phyloP scores from a whole-genome alignment of 306 rosid species.

The Carpinus fangiana region DNA sequence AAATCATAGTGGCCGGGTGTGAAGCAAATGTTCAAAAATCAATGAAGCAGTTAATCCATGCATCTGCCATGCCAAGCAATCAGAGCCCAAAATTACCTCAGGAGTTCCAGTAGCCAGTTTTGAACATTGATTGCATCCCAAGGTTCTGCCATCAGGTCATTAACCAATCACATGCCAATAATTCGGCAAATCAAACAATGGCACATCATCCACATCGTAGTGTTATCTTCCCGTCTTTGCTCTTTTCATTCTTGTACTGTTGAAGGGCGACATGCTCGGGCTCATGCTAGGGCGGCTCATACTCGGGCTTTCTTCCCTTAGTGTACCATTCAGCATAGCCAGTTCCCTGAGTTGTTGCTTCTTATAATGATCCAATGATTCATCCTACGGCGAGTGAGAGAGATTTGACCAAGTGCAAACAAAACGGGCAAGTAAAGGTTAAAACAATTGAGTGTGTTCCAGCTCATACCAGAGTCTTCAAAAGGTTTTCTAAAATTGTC shows the following conservation, averaged over 20 bases:
- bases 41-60: conserved; percentile 26
- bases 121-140: conserved; percentile 25
- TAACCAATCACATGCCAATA: conserved; percentile 33
- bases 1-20: conserved; percentile 8
- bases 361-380: conserved; percentile 85
- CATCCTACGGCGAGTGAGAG: conserved; percentile 49
- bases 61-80: conserved; percentile 22
- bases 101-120: conserved; percentile 33
- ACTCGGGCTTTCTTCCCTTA: conserved; percentile 93
- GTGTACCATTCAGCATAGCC: conserved; percentile 84
- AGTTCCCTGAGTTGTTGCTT: conserved; percentile 86
- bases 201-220: conserved; percentile 16
- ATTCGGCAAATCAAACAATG: conserved; percentile 25
- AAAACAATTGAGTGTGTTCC: conserved; percentile 6
- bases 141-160: conserved; percentile 30
- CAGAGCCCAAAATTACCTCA: conserved; percentile 17
- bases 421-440: background rate
- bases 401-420: background rate
- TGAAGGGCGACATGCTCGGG: conserved; percentile 90
- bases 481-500: conserved; percentile 72
- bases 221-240: conserved; percentile 87
- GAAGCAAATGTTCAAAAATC: conserved; percentile 17
- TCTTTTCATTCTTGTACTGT: conserved; percentile 81
- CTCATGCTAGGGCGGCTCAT: conserved; percentile 90
- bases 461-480: conserved; percentile 81